phyloP scores from a whole-genome alignment of 345 rosid species.

The Adansonia digitata region DNA sequence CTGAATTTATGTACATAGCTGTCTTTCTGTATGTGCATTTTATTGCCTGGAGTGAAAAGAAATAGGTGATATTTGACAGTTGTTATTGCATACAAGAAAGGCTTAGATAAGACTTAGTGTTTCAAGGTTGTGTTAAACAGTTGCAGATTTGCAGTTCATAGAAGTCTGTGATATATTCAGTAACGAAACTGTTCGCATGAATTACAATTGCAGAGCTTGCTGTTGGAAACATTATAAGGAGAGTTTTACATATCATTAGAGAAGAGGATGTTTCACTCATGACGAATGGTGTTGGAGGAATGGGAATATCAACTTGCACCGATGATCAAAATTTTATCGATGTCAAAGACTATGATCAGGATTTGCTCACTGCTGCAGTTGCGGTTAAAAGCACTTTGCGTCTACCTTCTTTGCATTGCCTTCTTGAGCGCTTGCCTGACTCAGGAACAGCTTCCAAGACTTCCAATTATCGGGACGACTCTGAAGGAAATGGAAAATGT shows the following conservation, averaged over 20 bases:
- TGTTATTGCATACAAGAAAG: too few species aligned
- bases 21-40: too few species aligned
- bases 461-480: conserved; percentile 37
- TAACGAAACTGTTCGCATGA: background rate
- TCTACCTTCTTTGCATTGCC: conserved; percentile 44
- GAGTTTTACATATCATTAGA: conserved; percentile 50
- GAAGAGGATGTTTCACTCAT: conserved; percentile 43
- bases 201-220: conserved; percentile 46
- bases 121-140: too few species aligned
- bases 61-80: too few species aligned
- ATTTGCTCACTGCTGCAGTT: conserved; percentile 36
- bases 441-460: conserved; percentile 32
- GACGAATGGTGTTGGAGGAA: conserved; percentile 33
- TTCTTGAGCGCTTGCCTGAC: conserved; percentile 37
- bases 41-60: too few species aligned
- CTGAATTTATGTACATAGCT: too few species aligned
- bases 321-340: conserved; percentile 29
- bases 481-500: conserved; percentile 53
- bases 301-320: conserved; percentile 23
- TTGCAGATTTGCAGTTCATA: too few species aligned
- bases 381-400: conserved; percentile 31
- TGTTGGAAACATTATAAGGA: conserved; percentile 50
- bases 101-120: too few species aligned
- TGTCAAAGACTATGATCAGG: conserved; percentile 30
- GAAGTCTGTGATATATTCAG: too few species aligned